Conservation (phyloP, 495 filamentous ascomycete species). For the Penicillium riverlandense region DNA sequence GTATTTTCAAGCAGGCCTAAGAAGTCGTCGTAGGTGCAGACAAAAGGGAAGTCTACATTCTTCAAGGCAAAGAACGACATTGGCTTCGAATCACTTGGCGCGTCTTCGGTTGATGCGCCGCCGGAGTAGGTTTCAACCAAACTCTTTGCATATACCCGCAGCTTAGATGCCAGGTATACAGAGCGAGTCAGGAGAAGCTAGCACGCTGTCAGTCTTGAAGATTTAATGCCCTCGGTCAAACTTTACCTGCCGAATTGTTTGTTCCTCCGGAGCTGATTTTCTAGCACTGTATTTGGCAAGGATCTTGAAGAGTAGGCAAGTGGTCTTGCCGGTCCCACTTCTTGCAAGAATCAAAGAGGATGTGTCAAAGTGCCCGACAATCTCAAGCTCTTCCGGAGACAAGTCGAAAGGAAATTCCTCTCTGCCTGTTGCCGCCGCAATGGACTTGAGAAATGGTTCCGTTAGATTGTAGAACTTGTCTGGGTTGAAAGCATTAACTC, state of each 20-base stretch:
- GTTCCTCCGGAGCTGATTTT: background rate
- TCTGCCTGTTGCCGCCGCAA: conserved; percentile 1
- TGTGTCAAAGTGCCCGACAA: conserved; percentile 24
- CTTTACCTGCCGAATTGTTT: conserved; percentile 21
- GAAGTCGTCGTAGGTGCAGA: conserved; percentile 35
- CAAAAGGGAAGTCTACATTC: conserved; percentile 28
- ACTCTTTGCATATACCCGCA: conserved; percentile 19
- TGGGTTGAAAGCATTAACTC: background rate
- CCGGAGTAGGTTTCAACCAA: conserved; percentile 18
- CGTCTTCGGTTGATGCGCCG: background rate
- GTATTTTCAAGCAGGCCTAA: conserved; percentile 27
- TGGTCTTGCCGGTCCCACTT: conserved; percentile 41
- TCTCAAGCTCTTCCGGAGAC: conserved; percentile 21
- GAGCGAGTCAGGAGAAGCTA: conserved; percentile 39
- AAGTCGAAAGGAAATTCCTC: conserved; percentile 35
- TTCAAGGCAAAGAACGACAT: conserved; percentile 15
- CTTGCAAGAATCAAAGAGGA: conserved; percentile 34
- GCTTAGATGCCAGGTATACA: conserved; percentile 22
- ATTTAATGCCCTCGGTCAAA: background rate
- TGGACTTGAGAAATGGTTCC: conserved; percentile 19
- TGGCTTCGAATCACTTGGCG: background rate
- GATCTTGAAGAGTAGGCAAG: conserved; percentile 35
- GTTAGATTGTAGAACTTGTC: conserved; percentile 34
- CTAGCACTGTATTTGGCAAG: conserved; percentile 17
- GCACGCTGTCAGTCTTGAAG: background rate